These are phyloP conservation scores for Golubevia pallescens DNA, from an alignment of 1,284 basidiomycete species.

Conservation along the genomic window DNA sequence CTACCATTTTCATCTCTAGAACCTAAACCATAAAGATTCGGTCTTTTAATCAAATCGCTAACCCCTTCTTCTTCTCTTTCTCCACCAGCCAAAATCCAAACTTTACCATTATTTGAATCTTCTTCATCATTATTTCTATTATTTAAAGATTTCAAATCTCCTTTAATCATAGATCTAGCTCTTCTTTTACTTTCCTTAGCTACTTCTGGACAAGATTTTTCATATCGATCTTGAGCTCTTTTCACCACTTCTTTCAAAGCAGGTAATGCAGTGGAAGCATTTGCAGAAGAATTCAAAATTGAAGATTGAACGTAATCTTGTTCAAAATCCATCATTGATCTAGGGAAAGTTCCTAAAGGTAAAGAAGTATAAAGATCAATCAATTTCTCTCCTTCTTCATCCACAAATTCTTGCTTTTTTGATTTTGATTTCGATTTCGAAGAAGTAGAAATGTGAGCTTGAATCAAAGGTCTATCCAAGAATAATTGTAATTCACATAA, in stretches of 20 bases:
- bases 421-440: conserved; percentile 9
- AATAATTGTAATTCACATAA: conserved; percentile 92
- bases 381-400: conserved; percentile 17
- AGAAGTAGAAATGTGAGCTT: conserved; percentile 5
- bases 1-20: not conserved
- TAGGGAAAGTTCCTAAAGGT: conserved; percentile 78
- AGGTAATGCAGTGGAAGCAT: conserved; percentile 71
- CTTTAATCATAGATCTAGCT: conserved; percentile 83
- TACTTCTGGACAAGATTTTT: conserved; percentile 88
- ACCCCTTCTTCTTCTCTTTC: conserved; percentile 73
- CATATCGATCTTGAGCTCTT: conserved; percentile 91
- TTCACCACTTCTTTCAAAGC: conserved; percentile 84
- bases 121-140: conserved; percentile 22
- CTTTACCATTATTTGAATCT: conserved; percentile 64
- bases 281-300: conserved; percentile 30
- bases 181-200: conserved; percentile 82
- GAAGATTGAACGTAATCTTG: not conserved
- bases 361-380: conserved; percentile 38
- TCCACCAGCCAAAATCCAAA: conserved; percentile 72
- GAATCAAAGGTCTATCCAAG: conserved; percentile 80
- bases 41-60: conserved; percentile 71
- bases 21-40: conserved; percentile 32
- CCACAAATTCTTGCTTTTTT: too few relatives aligned
- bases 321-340: conserved; percentile 65
- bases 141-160: conserved; percentile 37